Base-by-base conservation (phyloP, 2,329 filamentous ascomycete species). In the Scedosporium apiospermum region DNA sequence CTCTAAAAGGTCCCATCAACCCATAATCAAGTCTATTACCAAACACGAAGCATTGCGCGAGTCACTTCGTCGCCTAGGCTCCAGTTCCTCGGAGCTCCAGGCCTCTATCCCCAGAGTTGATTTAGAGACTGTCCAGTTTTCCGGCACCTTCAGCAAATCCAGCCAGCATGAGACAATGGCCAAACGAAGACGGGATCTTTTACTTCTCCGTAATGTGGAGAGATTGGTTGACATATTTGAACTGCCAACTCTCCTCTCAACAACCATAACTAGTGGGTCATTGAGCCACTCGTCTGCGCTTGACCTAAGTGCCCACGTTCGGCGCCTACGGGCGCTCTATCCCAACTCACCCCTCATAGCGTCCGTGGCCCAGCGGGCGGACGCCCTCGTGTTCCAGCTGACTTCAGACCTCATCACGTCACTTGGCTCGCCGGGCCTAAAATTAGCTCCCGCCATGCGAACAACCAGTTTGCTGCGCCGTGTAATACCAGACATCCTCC, bases 281-380 rank as follows among this genome's bases (percentile, higher is more conserved):
- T 84, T 87, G 64, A 96, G 91, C 67, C 96, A 97, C 77, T 88
- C 92, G 2, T 90, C 91, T 0, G 93, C 93, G 0, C 80, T 99
- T 41, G 95, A 99, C 73, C 81, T 99, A 2, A 89, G 96, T 71
- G 88, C 90, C n/a, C 95, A 98, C 72, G 95, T 97, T 71, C 90
- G 91, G 68, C 86, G 95, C 6, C 80, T 99, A 5, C 87, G 92
- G 65, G 85, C 87, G 0, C 79, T 98, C 30, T 96, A 97, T 71
- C 89, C 93, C 0, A 80, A 87, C 61, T 96, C 92, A 0, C 78
- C 83, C 0, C 78, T 98, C 53, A 83, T 98, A 27, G 80, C 80
- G 18, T 88, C 88, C 26, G 87, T 98, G 21, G 81, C 87, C 9
- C 72, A 76, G 2, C 91, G 97, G 72, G 90, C 93, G 9, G 91